A percentile compares a stretch with the other conserved stretches of the same genome.
Evolutionary conservation across 2,329 filamentous ascomycete genomes (phyloP).

Genomic region (Colletotrichum trifolii): DNA sequence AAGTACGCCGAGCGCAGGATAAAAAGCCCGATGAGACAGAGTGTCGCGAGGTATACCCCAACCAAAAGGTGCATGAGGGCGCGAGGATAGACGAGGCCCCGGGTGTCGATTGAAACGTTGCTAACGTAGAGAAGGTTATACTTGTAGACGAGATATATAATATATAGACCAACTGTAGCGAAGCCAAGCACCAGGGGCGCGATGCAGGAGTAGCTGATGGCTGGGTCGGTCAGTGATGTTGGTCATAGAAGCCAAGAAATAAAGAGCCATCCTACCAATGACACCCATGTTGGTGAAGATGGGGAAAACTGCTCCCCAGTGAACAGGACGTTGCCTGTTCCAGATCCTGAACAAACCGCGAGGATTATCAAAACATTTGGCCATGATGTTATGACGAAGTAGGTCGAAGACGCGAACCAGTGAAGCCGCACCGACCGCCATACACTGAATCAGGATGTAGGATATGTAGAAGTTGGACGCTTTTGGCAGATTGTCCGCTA

Average conservation of each 20-base stretch:
- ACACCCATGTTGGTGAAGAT: conserved; percentile 84
- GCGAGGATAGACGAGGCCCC: conserved; percentile 88
- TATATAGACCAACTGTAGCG: conserved; percentile 78
- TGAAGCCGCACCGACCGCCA: conserved; percentile 80
- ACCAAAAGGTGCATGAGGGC: conserved; percentile 87
- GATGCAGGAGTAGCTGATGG: conserved; percentile 87
- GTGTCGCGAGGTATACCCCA: conserved; percentile 83
- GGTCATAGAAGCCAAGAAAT: conserved; percentile 14
- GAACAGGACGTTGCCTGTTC: conserved; percentile 77
- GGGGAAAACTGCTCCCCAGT: conserved; percentile 87
- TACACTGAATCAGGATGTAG: conserved; percentile 93
- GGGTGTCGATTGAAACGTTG: conserved; percentile 84
- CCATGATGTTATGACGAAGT: conserved; percentile 65
- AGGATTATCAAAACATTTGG: conserved; percentile 80
- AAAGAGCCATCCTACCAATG: conserved; percentile 68
- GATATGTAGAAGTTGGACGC: conserved; percentile 90
- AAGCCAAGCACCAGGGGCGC: conserved; percentile 88
- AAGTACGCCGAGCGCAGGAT: conserved; percentile 74
- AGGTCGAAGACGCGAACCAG: conserved; percentile 79
- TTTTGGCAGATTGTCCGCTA: conserved; percentile 77
- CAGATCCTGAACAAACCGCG: conserved; percentile 84
- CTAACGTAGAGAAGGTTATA: conserved; percentile 93
- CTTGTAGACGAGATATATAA: conserved; percentile 89
- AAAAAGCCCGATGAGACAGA: conserved; percentile 88
- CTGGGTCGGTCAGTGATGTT: conserved; percentile 51